Conservation (phyloP, 2,329 filamentous ascomycete genomes). For the Scopulariopsis brevicaulis region DNA sequence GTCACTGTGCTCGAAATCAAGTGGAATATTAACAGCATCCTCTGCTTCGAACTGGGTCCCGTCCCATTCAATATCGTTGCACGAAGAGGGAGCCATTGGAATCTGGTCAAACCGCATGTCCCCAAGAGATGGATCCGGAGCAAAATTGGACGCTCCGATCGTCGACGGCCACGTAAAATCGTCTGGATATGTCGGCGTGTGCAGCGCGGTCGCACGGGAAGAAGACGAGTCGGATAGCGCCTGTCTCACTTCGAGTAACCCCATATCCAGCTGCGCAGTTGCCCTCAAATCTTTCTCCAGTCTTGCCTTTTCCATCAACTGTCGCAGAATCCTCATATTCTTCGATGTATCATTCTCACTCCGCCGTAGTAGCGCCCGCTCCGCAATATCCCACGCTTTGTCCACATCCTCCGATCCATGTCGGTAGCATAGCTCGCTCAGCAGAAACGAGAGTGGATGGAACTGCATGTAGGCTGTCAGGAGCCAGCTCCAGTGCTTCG, state of each 20-base stretch:
- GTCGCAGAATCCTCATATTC: neutral
- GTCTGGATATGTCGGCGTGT: neutral
- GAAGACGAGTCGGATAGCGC: neutral
- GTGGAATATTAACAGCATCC: neutral
- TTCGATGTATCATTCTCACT: neutral
- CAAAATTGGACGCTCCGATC: no score
- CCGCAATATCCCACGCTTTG: neutral
- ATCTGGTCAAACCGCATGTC: neutral
- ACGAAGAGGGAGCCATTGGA: neutral
- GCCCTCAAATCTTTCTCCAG: neutral
- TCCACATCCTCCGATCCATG: neutral
- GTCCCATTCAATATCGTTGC: neutral
- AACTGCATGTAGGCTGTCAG: neutral
- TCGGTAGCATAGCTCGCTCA: neutral
- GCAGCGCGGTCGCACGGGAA: neutral
- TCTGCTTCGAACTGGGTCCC: neutral
- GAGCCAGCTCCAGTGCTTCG: neutral
- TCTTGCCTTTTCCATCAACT: neutral
- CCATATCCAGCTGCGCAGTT: neutral
- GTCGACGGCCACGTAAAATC: no score
- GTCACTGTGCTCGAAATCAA: neutral
- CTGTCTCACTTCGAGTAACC: neutral
- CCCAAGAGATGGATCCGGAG: no score
- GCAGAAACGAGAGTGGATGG: neutral
- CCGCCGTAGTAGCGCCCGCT: neutral